Evolutionary conservation across 1,284 basidiomycete genomes (phyloP).

Genomic region (Fomitopsis schrenkii): DNA sequence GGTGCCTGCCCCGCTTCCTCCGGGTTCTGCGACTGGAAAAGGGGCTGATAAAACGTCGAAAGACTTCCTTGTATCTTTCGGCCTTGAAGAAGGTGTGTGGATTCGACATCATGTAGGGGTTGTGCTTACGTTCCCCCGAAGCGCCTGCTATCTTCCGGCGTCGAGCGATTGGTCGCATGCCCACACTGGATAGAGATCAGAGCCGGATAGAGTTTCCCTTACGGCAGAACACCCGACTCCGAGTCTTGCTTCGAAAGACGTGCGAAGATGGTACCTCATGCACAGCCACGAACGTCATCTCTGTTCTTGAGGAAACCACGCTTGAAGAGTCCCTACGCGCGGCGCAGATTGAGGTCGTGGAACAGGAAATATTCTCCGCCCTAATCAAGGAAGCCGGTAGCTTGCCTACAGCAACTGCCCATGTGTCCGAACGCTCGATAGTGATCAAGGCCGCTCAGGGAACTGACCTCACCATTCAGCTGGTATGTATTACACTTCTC

Average conservation of each 20-base stretch:
- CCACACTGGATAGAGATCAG: conserved; percentile 40
- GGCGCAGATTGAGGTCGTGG: conserved; percentile 68
- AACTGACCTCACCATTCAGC: conserved; percentile 64
- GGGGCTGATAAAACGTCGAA: conserved; percentile 73
- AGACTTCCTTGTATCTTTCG: conserved; percentile 75
- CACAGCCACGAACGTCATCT: conserved; percentile 36
- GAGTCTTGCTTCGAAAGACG: conserved; percentile 44
- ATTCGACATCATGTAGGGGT: conserved; percentile 3
- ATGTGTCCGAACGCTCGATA: conserved; percentile 71
- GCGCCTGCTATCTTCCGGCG: conserved; percentile 59
- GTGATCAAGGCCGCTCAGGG: conserved; percentile 67
- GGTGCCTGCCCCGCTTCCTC: conserved; percentile 69
- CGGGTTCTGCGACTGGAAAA: conserved; percentile 62
- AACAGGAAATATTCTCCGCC: conserved; percentile 72
- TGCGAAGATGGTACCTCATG: conserved; percentile 30
- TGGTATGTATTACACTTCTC: conserved; percentile 37
- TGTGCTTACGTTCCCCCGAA: conserved; percentile 25
- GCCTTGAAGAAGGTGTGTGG: conserved; percentile 67
- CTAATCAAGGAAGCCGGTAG: conserved; percentile 69
- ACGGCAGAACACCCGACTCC: conserved; percentile 54
- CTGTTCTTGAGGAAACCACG: conserved; percentile 29
- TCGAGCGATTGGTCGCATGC: conserved; percentile 63
- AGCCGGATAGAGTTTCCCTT: conserved; percentile 57
- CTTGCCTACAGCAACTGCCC: conserved; percentile 66
- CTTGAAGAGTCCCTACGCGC: conserved; percentile 48